Base-by-base conservation (phyloP, 768 basidiomycete genomes). In the Suillus ampliporus region DNA sequence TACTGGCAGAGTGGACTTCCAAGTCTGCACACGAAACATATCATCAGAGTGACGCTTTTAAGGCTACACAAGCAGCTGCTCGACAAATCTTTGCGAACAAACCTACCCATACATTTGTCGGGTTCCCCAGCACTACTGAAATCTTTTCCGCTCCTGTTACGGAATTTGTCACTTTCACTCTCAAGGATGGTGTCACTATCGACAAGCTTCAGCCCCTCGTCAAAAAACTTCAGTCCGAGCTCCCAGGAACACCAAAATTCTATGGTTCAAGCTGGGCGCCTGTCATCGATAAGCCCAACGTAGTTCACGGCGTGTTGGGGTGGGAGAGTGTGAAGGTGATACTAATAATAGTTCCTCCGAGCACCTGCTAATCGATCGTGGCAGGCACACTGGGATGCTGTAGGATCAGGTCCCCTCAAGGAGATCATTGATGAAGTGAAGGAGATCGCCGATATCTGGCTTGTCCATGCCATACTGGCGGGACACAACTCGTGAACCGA, bases 311-410 rank as follows among this genome's bases (percentile, higher is more conserved):
- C 19, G 67, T 78, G 31, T 64, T 80, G 38, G 79, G 79, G 13
- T 80, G 79, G 79, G 71, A 76, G 54, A 78, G 63, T 19, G 74
- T 77, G 6, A 40, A 76, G 57, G 79, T 75, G 35, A 57, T 70
- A 65, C 11, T 28, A 14, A 15, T 23, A 14, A 46, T 28, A 11
- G 9, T 13, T 23, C 19, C 6, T 13, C n/a, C 5, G 28, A 57
- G 41, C 40, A 53, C 31, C 34, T 37, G 35, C 17, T 62, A 17
- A 60, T 60, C 21, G 23, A n/a, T n/a, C n/a, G 6, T 10, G 52
- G 28, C 59, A 78, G 78, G 78, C 75, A 3, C 77, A 78, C 61
- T 74, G 72, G 72, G 69, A 71, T 34, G 76, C 75, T 15, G 77
- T 78, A 61, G 46, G 28, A 4, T 57, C 38, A 4, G 72, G 76